A percentile compares a stretch with the other conserved stretches of the same genome.
Evolutionary conservation across 2,329 filamentous ascomycete species (phyloP).

Genomic region (Dothideomycetes sp.): DNA sequence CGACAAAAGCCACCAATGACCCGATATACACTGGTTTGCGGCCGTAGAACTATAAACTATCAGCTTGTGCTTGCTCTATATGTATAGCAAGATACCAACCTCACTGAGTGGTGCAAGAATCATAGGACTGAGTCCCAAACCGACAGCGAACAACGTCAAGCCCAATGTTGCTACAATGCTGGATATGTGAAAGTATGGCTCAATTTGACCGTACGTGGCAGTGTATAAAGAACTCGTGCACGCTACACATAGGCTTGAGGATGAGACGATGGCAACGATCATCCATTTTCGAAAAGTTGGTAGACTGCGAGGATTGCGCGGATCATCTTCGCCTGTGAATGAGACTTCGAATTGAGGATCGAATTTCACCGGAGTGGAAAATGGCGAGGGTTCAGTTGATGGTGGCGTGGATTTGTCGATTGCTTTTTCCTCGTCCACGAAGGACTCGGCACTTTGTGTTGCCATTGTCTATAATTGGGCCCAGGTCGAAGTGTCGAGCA

Average conservation of each 20-base stretch:
- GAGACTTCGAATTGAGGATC: neutral
- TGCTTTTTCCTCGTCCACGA: neutral
- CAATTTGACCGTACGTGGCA: neutral
- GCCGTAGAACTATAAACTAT: conserved; percentile 56
- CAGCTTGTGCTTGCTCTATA: neutral
- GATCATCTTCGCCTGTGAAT: neutral
- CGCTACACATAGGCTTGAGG: neutral
- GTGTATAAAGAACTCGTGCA: neutral
- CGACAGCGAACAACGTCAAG: neutral
- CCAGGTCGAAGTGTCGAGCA: no score
- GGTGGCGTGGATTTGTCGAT: neutral
- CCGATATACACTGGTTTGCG: conserved; percentile 55
- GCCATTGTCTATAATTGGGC: neutral
- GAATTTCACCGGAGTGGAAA: no score
- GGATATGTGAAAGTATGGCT: neutral
- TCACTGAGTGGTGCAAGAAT: neutral
- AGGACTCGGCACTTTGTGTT: neutral
- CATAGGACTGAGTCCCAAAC: neutral
- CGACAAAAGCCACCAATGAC: conserved; percentile 51
- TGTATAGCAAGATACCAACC: neutral
- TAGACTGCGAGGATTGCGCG: neutral
- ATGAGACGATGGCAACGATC: neutral
- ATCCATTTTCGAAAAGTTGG: neutral
- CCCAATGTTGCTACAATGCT: neutral
- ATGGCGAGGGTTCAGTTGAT: neutral